Base-by-base conservation (phyloP, 805 yeast genomes). In the Suhomyces prunicola region DNA sequence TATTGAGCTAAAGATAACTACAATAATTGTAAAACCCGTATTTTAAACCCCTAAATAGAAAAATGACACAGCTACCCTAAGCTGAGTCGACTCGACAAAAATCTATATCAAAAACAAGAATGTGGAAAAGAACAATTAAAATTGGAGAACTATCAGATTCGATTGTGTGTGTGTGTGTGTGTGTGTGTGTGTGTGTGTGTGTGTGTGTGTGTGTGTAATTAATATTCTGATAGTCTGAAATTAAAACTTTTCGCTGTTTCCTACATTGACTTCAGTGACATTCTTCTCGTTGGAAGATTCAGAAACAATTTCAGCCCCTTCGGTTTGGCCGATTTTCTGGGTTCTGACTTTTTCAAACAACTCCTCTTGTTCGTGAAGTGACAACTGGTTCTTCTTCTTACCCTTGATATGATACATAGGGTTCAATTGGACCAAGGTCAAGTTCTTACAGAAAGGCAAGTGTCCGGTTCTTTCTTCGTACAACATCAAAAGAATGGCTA, bases 391-490 rank as follows among this genome's bases (percentile, higher is more conserved):
- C 58, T 66, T 67, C 67, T 68, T 68, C 67, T 69, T 69, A 31
- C 63, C 63, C 63, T 68, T 69, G 52, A 70, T 59, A 55, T 67
- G 65, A 60, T 69, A 67, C 70, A 68, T 64, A 52, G 74, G 74
- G 60, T 69, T 70, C 60, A 70, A 63, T 51, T 66, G 51, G 15
- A 52, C 56, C 60, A 72, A 59, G 13, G 70, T 72, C 47, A 73
- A 59, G 52, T 60, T 70, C 72, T 82, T 81, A 64, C 71, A 60
- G 76, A 86, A 84, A 69, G 96, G 92, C 71, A 88, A 77, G 69
- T 87, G 92, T 22, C 96, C 97, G 24, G 71, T 71, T 72, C 78
- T 88, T 80, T 93, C 99, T 77, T 90, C 94, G 73, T 64, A 91
- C 57, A 86, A 73, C 90, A 93, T 83, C 60, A 86, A 71, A 15